Evolutionary conservation across 345 rosid species (phyloP).

Genomic region (Durio zibethinus): DNA sequence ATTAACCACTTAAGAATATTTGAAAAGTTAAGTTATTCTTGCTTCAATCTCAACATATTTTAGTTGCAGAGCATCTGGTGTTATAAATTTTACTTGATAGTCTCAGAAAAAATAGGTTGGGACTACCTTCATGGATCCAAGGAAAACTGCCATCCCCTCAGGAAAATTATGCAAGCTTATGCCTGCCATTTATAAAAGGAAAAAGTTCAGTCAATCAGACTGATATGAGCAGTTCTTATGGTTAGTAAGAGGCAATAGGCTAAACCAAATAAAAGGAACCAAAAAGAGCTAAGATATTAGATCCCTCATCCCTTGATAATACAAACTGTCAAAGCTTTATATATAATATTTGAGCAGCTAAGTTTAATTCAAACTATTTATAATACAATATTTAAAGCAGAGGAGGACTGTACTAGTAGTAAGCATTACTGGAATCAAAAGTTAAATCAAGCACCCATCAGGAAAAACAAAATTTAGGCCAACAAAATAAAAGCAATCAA

Average conservation of each 20-base stretch:
- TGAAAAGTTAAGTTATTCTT: neutral
- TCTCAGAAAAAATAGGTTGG: neutral
- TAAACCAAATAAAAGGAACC: neutral
- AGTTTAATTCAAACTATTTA: neutral
- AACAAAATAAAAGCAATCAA: neutral
- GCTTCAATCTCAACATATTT: neutral
- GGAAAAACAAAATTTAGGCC: neutral
- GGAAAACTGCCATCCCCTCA: conserved; percentile 98
- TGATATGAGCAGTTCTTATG: neutral
- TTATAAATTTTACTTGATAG: neutral
- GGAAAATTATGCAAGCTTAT: conserved; percentile 99
- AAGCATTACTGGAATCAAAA: neutral
- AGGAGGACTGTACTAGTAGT: neutral
- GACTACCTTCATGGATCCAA: conserved; percentile 93
- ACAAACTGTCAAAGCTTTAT: neutral
- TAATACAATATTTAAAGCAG: neutral
- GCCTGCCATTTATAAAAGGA: conserved; percentile 42
- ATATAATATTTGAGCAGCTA: neutral
- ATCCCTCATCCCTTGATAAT: neutral
- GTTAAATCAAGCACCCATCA: neutral
- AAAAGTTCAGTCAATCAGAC: conserved; percentile 13
- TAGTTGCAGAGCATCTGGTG: neutral
- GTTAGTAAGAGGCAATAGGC: neutral
- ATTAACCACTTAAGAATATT: neutral
- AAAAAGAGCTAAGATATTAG: neutral